These are phyloP conservation scores for Musa schizocarpa DNA, from an alignment of 176 grass and related monocot species.

Conservation along the genomic window DNA sequence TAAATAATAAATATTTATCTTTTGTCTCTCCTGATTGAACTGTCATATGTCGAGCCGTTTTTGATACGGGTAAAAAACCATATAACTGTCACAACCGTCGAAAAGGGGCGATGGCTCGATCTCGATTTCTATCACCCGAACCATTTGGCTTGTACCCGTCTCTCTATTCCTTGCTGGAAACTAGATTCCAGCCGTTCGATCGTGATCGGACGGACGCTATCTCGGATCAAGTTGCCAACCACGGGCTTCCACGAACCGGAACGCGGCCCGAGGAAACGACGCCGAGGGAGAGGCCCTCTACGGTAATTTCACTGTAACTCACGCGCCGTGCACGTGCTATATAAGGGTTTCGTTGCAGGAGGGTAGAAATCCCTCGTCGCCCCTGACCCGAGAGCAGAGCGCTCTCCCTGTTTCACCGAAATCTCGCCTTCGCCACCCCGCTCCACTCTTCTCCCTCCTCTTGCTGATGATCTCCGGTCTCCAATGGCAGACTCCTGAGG, in stretches of 20 bases:
- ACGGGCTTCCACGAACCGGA: too few relatives aligned
- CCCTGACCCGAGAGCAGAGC: not conserved
- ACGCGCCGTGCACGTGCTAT: constrained; percentile 6
- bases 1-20: too few relatives aligned
- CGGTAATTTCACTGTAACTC: not conserved
- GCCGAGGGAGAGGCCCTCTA: not conserved
- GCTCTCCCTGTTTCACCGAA: not conserved
- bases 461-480: not conserved
- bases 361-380: not conserved
- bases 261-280: too few relatives aligned
- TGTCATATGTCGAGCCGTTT: too few relatives aligned
- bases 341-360: not conserved
- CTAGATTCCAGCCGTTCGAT: not conserved
- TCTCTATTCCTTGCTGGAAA: too few relatives aligned
- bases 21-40: too few relatives aligned
- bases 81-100: too few relatives aligned
- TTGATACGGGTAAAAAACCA: too few relatives aligned
- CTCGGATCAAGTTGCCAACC: too few relatives aligned
- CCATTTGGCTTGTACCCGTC: too few relatives aligned
- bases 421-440: not conserved
- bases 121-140: not conserved
- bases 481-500: not conserved
- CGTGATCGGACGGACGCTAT: not conserved
- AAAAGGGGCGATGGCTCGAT: not conserved
- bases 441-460: not conserved